Percentiles rank a stretch among this genome's conserved stretches.
Evolutionary conservation across 805 yeast species (phyloP).

Genomic region (Schwanniomyces polymorphus): DNA sequence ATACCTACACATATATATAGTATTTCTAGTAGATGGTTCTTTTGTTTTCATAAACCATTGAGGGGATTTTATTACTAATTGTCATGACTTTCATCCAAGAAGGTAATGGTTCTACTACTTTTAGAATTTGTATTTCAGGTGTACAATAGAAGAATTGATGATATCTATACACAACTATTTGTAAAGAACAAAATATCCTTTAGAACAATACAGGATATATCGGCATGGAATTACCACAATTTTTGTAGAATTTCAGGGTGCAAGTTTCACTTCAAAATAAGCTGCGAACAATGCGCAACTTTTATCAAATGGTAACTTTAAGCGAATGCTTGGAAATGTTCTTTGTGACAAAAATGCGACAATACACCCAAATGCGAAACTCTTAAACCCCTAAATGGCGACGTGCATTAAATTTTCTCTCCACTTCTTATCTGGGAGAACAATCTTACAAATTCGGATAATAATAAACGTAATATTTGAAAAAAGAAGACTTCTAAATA

Average conservation of each 20-base stretch:
- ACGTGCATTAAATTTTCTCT: not conserved
- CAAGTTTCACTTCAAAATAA: not conserved
- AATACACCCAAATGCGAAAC: not conserved
- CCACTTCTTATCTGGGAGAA: too few relatives aligned
- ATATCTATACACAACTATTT: not conserved
- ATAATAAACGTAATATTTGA: not conserved
- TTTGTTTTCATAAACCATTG: not conserved
- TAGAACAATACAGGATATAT: not conserved
- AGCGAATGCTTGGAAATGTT: not conserved
- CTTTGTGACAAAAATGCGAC: not conserved
- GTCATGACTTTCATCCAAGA: not conserved
- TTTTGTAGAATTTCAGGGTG: not conserved
- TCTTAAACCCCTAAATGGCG: not conserved
- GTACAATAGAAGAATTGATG: not conserved
- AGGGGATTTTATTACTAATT: not conserved
- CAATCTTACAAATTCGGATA: not conserved
- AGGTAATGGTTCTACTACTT: not conserved
- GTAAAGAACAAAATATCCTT: not conserved
- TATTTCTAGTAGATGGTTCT: not conserved
- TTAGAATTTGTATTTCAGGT: not conserved
- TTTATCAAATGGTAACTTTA: not conserved
- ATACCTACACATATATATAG: not conserved
- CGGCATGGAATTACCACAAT: not conserved
- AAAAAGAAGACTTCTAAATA: not conserved
- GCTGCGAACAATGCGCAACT: not conserved